Conservation (phyloP, 352 stramenopile genomes). For the Phytophthora pisi region DNA sequence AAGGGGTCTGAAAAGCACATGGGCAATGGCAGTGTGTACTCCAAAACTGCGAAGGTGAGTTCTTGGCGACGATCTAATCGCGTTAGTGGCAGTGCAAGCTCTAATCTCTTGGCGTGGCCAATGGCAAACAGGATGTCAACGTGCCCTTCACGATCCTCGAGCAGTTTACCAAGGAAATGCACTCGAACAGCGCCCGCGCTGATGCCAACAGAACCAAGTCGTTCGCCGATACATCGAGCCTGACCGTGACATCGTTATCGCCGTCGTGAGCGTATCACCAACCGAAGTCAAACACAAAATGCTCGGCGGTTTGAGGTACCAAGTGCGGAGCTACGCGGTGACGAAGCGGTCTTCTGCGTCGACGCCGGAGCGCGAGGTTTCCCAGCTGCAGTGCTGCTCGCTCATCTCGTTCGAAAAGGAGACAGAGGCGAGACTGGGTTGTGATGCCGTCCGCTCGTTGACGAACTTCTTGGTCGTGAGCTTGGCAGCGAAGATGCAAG, state of each 20-base stretch:
- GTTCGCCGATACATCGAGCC: slow-evolving; percentile 37
- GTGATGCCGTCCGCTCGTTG: slow-evolving; percentile 20
- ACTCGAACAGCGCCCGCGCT: slow-evolving; percentile 27
- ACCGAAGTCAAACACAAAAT: slow-evolving; percentile 37
- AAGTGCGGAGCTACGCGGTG: slow-evolving; percentile 29
- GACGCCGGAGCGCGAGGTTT: slow-evolving; percentile 26
- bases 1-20: slow-evolving; percentile 34
- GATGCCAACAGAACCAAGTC: slow-evolving; percentile 37
- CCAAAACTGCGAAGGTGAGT: slow-evolving; percentile 34
- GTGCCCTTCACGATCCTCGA: slow-evolving; percentile 39
- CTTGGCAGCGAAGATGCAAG: slow-evolving; percentile 33
- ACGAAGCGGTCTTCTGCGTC: slow-evolving; percentile 27
- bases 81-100: background rate
- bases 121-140: slow-evolving; percentile 32
- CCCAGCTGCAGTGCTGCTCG: slow-evolving; percentile 30
- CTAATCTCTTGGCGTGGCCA: background rate
- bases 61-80: background rate
- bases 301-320: slow-evolving; percentile 22
- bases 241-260: slow-evolving; percentile 39
- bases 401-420: slow-evolving; percentile 31
- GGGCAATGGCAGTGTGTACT: slow-evolving; percentile 36
- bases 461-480: slow-evolving; percentile 30
- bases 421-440: slow-evolving; percentile 12
- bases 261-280: slow-evolving; percentile 33
- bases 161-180: slow-evolving; percentile 35